Evolutionary conservation across 352 stramenopile genomes (phyloP), one percentile per base, ranked within the genome.

Genomic region (Pythium rhizo-oryzae): DNA sequence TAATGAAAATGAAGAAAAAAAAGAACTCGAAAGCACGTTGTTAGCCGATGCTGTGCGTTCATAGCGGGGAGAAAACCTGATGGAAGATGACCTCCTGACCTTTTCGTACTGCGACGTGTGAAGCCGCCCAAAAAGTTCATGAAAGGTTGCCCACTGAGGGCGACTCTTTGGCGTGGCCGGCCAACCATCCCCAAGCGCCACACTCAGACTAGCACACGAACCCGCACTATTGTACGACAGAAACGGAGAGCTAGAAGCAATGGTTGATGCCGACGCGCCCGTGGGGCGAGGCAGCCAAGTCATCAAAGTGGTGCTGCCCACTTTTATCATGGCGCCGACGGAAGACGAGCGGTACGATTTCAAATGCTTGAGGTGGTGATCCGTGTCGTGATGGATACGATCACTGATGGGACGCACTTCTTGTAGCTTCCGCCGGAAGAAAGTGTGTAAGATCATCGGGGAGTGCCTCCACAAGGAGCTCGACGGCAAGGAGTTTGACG

Each of bases 281-380:
- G 33, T 60, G 1, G 75, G 77, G 30, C 74, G 79, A 62, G 77
- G 56, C 52, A 79, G 71, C 65, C 82, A 91, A 69, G 73, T 94
- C 65, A 92, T 94, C 71, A 89, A 91, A 56, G 81, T 94, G 47
- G 82, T 91, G 50, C 79, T 93, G 81, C 86, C 85, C 46, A 94
- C 86, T 30, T 94, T 90, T 73, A 89, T 94, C 70, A 94, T 94
- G 86, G 81, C 77, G 1, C 84, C 86, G 12, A 91, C 84, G 0
- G 86, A 94, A 49, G 81, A 93, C 71, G 84, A 94, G 69, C 76
- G 78, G 85, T 94, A 37, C 2, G 55, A 23, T 8, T 41, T 41
- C 13, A 1, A 16, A 16, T 2, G 41, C 15, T 47, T 47, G 15
- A 1, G 2, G 13, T 16, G 5, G 28, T 33, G 28, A 33, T 33